phyloP scores from a whole-genome alignment of 495 filamentous ascomycete genomes.

The Cercophora scortea region DNA sequence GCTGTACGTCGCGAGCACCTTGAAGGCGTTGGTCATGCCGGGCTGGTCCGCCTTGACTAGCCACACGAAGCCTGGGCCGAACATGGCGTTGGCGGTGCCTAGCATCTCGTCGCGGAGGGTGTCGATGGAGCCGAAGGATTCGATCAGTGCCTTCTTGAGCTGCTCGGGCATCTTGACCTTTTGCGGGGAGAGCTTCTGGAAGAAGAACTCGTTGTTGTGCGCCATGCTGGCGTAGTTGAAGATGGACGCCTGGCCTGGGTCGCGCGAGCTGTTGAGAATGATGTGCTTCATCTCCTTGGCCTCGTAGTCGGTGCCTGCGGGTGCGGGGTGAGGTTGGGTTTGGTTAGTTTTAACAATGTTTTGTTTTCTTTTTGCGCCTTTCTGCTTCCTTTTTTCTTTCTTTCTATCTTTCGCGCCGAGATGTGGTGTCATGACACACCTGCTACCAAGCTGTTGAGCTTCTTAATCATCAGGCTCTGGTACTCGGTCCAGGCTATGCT shows the following conservation, averaged over 20 bases:
- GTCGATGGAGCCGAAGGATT: slow-evolving; percentile 71
- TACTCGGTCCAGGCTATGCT: slow-evolving; percentile 78
- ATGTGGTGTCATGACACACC: slow-evolving; percentile 43
- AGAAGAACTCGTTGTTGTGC: slow-evolving; percentile 96
- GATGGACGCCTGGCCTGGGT: slow-evolving; percentile 62
- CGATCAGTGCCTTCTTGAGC: slow-evolving; percentile 37
- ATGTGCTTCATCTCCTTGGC: slow-evolving; percentile 54
- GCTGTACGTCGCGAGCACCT: slow-evolving; percentile 82
- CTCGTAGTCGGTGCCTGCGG: slow-evolving; percentile 50
- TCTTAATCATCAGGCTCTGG: slow-evolving; percentile 61
- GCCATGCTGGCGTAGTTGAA: slow-evolving; percentile 98
- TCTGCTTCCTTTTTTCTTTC: neutral
- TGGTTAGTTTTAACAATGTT: neutral
- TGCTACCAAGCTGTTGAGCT: slow-evolving; percentile 63
- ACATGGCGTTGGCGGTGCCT: slow-evolving; percentile 80
- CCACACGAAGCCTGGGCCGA: slow-evolving; percentile 96
- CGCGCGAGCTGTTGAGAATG: slow-evolving; percentile 67
- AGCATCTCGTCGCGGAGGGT: slow-evolving; percentile 73
- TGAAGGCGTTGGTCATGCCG: slow-evolving; percentile 38
- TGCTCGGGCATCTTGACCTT: slow-evolving; percentile 20
- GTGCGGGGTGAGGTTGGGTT: slow-evolving; percentile 3
- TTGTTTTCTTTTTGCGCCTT: neutral
- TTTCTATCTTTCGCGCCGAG: neutral
- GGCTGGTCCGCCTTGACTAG: slow-evolving; percentile 51
- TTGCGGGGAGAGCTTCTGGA: slow-evolving; percentile 48